Base-by-base conservation (phyloP, 805 yeast genomes). In the Ogataea methylovora region DNA sequence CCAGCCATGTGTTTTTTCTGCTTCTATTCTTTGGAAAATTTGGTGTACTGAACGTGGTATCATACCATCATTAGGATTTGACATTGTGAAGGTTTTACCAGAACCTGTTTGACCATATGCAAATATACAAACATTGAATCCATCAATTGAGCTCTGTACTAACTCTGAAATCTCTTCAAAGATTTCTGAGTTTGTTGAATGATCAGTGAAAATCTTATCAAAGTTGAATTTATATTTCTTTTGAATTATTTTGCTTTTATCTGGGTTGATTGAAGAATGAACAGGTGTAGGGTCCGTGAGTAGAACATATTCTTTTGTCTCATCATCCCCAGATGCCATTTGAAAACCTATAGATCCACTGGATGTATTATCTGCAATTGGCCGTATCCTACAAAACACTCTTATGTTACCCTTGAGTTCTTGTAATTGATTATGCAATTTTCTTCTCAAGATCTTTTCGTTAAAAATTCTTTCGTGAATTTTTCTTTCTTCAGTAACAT, bases 91-190 rank as follows among this genome's bases (percentile, higher is more conserved):
- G 0, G 97, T 90, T 53, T 90, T 90, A 3, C 98, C 98, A 0
- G 97, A 81, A 0, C 92, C 95, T 0, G 98, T 92, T 57, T 90
- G 98, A 1, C 98, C 98, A 54, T 92, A 90, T 0, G 97, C 95
- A 62, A 90, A 86, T 2, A 92, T 84, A 56, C 97, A 87, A 3
- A 87, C 95, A 46, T 86, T 86, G 49, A 68, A 78, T 0, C 98
- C 98, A 57, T 90, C 94, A 11, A 88, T 55, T 1, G 94, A 77
- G 62, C 72, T 85, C 54, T 86, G 95, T 2, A 90, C 77, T 16
- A 90, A 58, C 54, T 87, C 95, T 2, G 92, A 79, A 1, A 90
- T 72, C 49, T 90, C 98, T 21, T 75, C 80, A 56, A 87, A 92
- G 0, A 92, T 71, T 18, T 73, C 80, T 1, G 43, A 44, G 51